Evolutionary conservation across 176 grass and related monocot species (phyloP), one percentile per base, ranked within the genome.

Genomic region (Hordeum marinum): DNA sequence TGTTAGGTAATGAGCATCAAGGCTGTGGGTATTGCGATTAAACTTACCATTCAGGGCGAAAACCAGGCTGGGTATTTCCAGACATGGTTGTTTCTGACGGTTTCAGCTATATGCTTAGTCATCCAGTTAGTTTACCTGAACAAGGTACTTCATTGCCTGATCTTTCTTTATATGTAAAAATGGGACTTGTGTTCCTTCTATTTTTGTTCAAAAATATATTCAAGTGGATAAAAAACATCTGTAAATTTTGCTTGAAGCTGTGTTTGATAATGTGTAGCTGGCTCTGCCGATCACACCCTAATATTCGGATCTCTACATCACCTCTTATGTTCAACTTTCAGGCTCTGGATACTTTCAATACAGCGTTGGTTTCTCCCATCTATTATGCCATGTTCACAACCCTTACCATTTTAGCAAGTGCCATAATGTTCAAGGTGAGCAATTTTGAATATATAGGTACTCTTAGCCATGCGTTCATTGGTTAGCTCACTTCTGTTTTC

Each of bases 381-480:
- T 92, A 99, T 77, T 99, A 94, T 86, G 94, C 94, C 82, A 92
- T 99, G 96, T 99, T 99, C 79, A 99, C 96, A 50, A 99, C 94
- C 58, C 86, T 99, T 43, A 99, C 96, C 66, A 96, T 96, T 80
- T 82, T 99, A 75, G 96, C 96, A 86, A 99, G 96, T 74, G 96
- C 89, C 70, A 99, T 99, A 87, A 99, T 99, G 96, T 99, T 99
- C 87, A 96, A 92, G 96, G 96, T 96, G 86, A 86, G 35, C 23
- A 63, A 40, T 80, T 68, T 13, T 34, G 32, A 73, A 46, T 15
- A 9, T 1, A 73, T 20, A 80, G 24, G 25, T 18, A 57, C 39
- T 18, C 50, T 21, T 25, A 36, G 12, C 42, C 1, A 7, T 24
- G 35, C 63, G 15, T 66, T 63, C 21, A 48, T n/a, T 20, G 23